Base-by-base conservation (phyloP, 1,284 basidiomycete species). In the Flammula alnicola region DNA sequence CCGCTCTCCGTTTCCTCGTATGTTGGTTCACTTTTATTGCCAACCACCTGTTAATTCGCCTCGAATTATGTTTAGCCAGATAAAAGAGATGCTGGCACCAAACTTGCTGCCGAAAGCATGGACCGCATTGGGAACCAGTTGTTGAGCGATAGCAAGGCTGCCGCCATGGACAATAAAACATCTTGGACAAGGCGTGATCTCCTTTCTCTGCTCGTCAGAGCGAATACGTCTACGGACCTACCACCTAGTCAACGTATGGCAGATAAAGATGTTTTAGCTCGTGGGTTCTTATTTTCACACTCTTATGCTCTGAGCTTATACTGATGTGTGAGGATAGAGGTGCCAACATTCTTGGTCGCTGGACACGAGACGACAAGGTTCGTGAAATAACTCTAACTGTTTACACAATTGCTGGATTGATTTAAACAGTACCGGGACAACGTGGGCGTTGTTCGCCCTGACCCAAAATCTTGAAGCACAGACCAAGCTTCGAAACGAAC, bases 341-440 rank as follows among this genome's bases (percentile, higher is more conserved):
- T 84, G 10, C 77, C 81, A 0, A 83, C 81, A 0, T 84, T 84
- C 68, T 63, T 88, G 4, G 71, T 81, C 2, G 83, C 84, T 1
- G 91, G 91, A 0, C 88, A 93, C 65, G 91, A 93, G 63, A 93
- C 92, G 0, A 86, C 84, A 0, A 81, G 84, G 79, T 78, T 54
- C 14, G 60, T 14, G 4, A 17, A 29, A 3, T 38, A 1, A 12
- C 23, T 48, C 16, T 41, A 39, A 10, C 12, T 12, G n/a, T 23
- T 4, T 36, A 20, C 41, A 6, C 16, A 47, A 20, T 25, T 40
- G 3, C 33, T 23, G 5, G 38, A 23, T 16, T 27, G 6, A 16
- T 9, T 44, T 5, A n/a, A n/a, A n/a, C 25, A 76, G 81, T 41
- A 82, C 80, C 0, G 75, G 72, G 3, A 76, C 77, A 0, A 76